Evolutionary conservation across 495 filamentous ascomycete genomes (phyloP), one percentile per base, ranked within the genome.

Genomic region (Daldinia vernicosa): DNA sequence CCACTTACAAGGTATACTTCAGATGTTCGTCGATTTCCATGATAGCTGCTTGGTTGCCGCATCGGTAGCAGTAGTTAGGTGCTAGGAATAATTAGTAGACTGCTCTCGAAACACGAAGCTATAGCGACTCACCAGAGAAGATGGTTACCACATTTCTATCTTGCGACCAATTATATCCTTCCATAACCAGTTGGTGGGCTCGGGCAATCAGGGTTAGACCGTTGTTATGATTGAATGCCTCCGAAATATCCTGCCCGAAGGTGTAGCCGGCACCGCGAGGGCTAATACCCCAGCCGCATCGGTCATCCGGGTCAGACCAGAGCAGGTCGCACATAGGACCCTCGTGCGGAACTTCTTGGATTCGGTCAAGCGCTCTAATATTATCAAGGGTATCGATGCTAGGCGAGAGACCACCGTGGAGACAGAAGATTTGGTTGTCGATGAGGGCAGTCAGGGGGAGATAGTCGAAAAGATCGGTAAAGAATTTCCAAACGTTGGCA

Each of bases 1-100:
- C n/a, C 32, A 91, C 93, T 82, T 88, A 99, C 95, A 99, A 99
- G 75, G 95, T 99, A 80, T 98, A 99, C 85, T 99, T 98, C 80
- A 99, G 83, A 81, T 99, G 94, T 82, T 99, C 95, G 69, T 99
- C 95, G 80, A 99, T 99, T 81, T 99, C 95, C 95, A 99, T 99
- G 80, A 99, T 99, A 9, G 95, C 95, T 56, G 95, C 95, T 82
- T 99, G 95, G 82, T 99, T 99, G 75, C 95, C 95, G 80, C 95
- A 99, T 78, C 95, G 88, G 85, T 97, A 97, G 84, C 94, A 98
- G 82, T 98, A 98, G 81, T 98, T 98, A 32, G 94, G 94, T 37
- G 94, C 94, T 97, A 43, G 17, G 28, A 17, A 64, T 47, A 27
- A 37, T 72, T 35, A 66, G 65, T 30, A 71, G 19, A 35, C 50